Percentiles rank a stretch among this genome's conserved stretches.
These are phyloP conservation scores for Coniochaeta prunicola DNA, from an alignment of 2,329 filamentous ascomycete genomes.

Conservation along the genomic window DNA sequence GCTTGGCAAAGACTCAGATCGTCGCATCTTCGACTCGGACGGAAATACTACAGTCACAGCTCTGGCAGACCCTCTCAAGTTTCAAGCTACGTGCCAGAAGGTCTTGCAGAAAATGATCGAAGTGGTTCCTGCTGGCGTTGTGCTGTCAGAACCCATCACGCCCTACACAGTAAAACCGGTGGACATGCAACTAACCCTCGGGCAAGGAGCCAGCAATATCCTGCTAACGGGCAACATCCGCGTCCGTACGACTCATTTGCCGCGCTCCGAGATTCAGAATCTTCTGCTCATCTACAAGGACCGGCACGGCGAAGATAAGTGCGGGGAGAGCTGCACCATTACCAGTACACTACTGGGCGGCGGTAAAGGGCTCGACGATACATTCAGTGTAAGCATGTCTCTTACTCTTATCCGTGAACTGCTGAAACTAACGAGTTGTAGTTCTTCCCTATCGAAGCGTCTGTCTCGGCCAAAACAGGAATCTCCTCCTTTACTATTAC, in stretches of 20 bases:
- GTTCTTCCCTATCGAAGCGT: conserved; percentile 31
- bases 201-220: conserved; percentile 37
- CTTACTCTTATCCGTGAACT: background rate
- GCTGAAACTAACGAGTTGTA: background rate
- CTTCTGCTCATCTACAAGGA: conserved; percentile 49
- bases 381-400: conserved; percentile 30
- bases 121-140: conserved; percentile 42
- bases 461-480: conserved; percentile 36
- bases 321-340: conserved; percentile 35
- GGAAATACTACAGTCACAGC: conserved; percentile 45
- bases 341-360: conserved; percentile 36
- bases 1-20: conserved; percentile 44
- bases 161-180: conserved; percentile 56
- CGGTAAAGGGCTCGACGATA: conserved; percentile 52
- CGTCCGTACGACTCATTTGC: conserved; percentile 43
- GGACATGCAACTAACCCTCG: conserved; percentile 45
- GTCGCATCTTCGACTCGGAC: conserved; percentile 48
- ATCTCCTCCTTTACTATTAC: conserved; percentile 55
- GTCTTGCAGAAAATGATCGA: conserved; percentile 56
- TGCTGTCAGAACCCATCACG: conserved; percentile 41
- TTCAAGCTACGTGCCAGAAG: conserved; percentile 39
- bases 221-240: conserved; percentile 48
- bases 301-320: conserved; percentile 38
- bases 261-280: conserved; percentile 32
- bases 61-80: conserved; percentile 35